These are phyloP conservation scores for Neonectria faginata DNA, from an alignment of 2,329 filamentous ascomycete species.

Conservation along the genomic window DNA sequence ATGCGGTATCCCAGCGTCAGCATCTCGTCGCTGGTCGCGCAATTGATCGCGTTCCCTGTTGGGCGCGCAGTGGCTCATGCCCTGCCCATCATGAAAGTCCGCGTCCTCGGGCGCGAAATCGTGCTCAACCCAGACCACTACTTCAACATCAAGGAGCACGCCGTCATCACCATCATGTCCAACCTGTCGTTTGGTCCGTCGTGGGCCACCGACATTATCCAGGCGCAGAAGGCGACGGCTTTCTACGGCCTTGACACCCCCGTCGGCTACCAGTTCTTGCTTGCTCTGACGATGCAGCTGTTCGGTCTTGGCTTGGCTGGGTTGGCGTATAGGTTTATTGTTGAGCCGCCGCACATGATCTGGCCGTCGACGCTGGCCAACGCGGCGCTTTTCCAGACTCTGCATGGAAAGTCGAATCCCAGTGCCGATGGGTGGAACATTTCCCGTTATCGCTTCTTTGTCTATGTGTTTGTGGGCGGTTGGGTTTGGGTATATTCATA, in stretches of 20 bases:
- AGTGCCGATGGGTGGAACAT: slow-evolving; percentile 53
- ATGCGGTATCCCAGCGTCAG: slow-evolving; percentile 59
- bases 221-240: slow-evolving; percentile 48
- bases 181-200: slow-evolving; percentile 60
- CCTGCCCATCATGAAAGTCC: slow-evolving; percentile 49
- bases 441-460: slow-evolving; percentile 52
- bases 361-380: slow-evolving; percentile 55
- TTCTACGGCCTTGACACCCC: slow-evolving; percentile 56
- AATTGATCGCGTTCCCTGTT: slow-evolving; percentile 57
- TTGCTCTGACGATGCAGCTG: slow-evolving; percentile 53
- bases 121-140: slow-evolving; percentile 54
- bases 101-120: slow-evolving; percentile 40
- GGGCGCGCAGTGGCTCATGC: slow-evolving; percentile 54
- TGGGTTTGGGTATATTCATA: slow-evolving; percentile 22
- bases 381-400: slow-evolving; percentile 51
- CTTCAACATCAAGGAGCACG: slow-evolving; percentile 62
- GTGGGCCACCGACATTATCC: slow-evolving; percentile 59
- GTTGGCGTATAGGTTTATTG: slow-evolving; percentile 51
- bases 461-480: slow-evolving; percentile 43
- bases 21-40: slow-evolving; percentile 59
- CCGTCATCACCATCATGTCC: slow-evolving; percentile 60
- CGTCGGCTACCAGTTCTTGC: slow-evolving; percentile 52
- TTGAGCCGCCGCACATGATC: slow-evolving; percentile 53
- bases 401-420: slow-evolving; percentile 53
- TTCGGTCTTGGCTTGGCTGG: slow-evolving; percentile 56